Evolutionary conservation across 2,329 filamentous ascomycete genomes (phyloP).

Genomic region (Botrytis aclada): DNA sequence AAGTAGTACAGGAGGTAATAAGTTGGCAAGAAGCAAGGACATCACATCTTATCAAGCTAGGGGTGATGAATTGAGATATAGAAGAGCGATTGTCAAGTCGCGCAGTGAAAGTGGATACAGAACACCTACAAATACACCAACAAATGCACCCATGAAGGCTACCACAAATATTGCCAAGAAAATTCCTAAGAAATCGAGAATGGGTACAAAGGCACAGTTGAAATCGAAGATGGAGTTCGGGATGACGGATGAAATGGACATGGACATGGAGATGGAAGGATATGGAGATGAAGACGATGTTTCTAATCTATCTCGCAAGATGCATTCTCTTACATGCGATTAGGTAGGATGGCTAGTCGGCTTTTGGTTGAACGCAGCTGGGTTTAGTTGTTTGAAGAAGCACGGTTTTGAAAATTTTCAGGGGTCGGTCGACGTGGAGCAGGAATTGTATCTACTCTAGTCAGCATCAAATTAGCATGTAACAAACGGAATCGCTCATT

Average conservation of each 20-base stretch:
- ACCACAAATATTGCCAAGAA: no score
- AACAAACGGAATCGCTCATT: accelerated
- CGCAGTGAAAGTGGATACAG: not conserved
- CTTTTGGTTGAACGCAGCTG: not conserved
- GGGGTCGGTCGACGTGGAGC: not conserved
- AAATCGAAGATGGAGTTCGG: not conserved
- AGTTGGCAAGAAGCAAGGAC: not conserved
- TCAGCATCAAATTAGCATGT: not conserved
- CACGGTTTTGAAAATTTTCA: no score
- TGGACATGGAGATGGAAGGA: not conserved
- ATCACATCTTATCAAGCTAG: not conserved
- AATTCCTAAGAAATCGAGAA: no score
- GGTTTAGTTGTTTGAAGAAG: not conserved
- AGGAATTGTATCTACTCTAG: not conserved
- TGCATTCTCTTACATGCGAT: not conserved
- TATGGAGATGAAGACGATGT: not conserved
- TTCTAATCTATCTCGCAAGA: not conserved
- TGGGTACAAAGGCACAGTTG: not conserved
- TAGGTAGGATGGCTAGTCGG: not conserved
- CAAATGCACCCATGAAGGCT: not conserved
- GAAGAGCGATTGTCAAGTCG: not conserved
- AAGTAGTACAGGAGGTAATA: not conserved
- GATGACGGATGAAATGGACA: not conserved
- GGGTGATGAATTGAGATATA: not conserved
- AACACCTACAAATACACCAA: not conserved